Evolutionary conservation across 208 protist genomes (phyloP), one percentile per base, ranked within the genome.

Genomic region (Balamuthia mandrillaris): DNA sequence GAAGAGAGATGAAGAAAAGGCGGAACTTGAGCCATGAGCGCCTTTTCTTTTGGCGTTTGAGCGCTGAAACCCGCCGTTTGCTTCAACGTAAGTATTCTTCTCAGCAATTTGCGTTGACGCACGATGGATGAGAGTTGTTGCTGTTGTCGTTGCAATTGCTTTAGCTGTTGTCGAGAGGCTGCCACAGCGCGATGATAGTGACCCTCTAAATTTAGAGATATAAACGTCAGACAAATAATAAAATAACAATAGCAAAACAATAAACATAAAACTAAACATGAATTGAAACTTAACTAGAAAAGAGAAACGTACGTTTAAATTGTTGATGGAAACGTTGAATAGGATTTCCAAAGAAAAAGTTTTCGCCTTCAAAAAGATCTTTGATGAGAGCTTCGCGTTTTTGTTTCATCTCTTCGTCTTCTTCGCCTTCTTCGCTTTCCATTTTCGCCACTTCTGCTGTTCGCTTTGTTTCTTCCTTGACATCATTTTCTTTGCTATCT

Each of bases 261-360:
- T 33, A 45, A 14, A 56, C 49, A 21, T 51, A 45, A n/a, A 74
- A 39, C 6, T 47, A 41, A 24, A 37, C 18, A 42, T 10, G 35
- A 74, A 24, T 21, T 54, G 2, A 1, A 0, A 31, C n/a, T 21
- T 9, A 63, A 7, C 9, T 9, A 63, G 2, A 27, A 33, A 27
- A 52, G 39, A 75, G 7, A 37, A 6, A 72, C 24, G 39, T 56
- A 82, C 74, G 24, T 52, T 82, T 82, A 39, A 82, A 27, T 16
- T 82, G 41, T 12, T 12, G 18, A 52, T 47, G 41, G 49, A 82
- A 82, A n/a, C 35, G 29, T 18, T 5, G 29, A 39, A 82, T 9
- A 14, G 74, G 74, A 21, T 61, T 82, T 33, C 24, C 21, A 33
- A 82, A 82, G 51, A 47, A 47, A 52, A 82, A 65, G 52, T 82